A percentile compares a stretch with the other conserved stretches of the same genome.
phyloP scores from a whole-genome alignment of 2,329 filamentous ascomycete genomes.

The Phialophora verrucosa region DNA sequence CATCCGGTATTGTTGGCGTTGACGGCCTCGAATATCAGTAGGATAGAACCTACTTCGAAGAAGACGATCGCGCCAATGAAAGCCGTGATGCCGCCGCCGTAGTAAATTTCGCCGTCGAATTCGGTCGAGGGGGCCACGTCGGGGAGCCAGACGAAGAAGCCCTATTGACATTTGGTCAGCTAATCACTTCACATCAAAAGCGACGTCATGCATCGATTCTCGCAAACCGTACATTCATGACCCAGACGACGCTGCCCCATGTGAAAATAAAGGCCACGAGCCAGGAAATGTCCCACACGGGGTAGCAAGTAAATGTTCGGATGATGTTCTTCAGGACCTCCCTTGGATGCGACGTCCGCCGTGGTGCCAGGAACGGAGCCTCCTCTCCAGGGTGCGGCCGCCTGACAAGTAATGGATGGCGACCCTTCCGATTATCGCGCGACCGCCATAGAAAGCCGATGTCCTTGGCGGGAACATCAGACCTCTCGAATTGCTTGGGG shows the following conservation, averaged over 20 bases:
- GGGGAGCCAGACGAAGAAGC: slow-evolving; percentile 65
- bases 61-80: slow-evolving; percentile 73
- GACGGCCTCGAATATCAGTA: slow-evolving; percentile 71
- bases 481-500: slow-evolving; percentile 15
- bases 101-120: slow-evolving; percentile 54
- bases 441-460: slow-evolving; percentile 50
- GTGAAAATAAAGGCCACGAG: slow-evolving; percentile 62
- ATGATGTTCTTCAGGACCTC: slow-evolving; percentile 48
- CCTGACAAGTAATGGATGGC: slow-evolving; percentile 50
- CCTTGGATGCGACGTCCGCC: slow-evolving; percentile 43
- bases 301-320: slow-evolving; percentile 58
- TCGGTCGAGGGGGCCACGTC: slow-evolving; percentile 53
- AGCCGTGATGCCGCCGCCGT: slow-evolving; percentile 66
- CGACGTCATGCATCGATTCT: background rate
- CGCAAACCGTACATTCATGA: slow-evolving; percentile 48
- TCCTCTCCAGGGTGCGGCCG: slow-evolving; percentile 42
- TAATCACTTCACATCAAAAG: background rate
- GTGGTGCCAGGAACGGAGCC: slow-evolving; percentile 43
- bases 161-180: slow-evolving; percentile 9
- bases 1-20: slow-evolving; percentile 69
- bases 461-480: slow-evolving; percentile 38
- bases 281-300: slow-evolving; percentile 64
- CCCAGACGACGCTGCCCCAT: slow-evolving; percentile 60
- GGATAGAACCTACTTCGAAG: slow-evolving; percentile 68
- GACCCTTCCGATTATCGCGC: slow-evolving; percentile 56